phyloP scores from a whole-genome alignment of 139 green algal genomes.

The Auxenochlorella protothecoides region DNA sequence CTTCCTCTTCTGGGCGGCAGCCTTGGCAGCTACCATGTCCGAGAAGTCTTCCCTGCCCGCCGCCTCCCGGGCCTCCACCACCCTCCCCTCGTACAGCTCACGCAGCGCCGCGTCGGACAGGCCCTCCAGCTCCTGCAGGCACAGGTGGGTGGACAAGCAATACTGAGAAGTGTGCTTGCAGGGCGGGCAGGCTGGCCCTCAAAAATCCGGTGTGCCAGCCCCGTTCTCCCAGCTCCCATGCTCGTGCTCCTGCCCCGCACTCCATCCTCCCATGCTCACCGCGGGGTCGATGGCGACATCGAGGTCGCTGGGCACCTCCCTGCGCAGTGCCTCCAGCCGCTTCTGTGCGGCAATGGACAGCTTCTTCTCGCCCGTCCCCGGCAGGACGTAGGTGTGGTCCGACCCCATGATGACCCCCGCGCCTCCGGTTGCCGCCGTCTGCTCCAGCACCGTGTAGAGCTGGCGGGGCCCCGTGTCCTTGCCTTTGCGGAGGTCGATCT shows the following conservation, averaged over 20 bases:
- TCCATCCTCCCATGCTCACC: not conserved
- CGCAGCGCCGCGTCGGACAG: conserved; percentile 63
- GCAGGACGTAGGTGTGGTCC: conserved; percentile 87
- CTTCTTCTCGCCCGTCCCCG: conserved; percentile 29
- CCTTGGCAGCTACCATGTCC: conserved; percentile 85
- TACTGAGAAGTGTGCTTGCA: not conserved
- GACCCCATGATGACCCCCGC: conserved; percentile 57
- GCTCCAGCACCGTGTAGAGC: conserved; percentile 69
- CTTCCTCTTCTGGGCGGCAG: conserved; percentile 73
- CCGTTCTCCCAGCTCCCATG: too few relatives aligned
- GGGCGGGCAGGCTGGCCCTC: not conserved
- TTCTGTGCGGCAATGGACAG: conserved; percentile 21
- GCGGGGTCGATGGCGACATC: conserved; percentile 78
- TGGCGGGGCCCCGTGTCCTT: conserved; percentile 23
- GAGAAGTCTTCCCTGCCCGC: conserved; percentile 75
- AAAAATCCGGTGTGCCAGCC: too few relatives aligned
- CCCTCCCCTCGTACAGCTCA: conserved; percentile 44
- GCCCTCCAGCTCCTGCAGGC: conserved; percentile 73
- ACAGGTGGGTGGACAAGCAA: not conserved
- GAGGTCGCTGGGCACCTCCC: conserved; percentile 44
- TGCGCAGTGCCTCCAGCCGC: conserved; percentile 30
- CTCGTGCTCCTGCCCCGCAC: too few relatives aligned
- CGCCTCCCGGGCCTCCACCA: conserved; percentile 35
- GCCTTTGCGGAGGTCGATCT: conserved; percentile 84
- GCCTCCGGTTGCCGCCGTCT: conserved; percentile 43